These are phyloP conservation scores for Pseudoturritis turrita DNA, from an alignment of 345 rosid genomes.

Conservation along the genomic window DNA sequence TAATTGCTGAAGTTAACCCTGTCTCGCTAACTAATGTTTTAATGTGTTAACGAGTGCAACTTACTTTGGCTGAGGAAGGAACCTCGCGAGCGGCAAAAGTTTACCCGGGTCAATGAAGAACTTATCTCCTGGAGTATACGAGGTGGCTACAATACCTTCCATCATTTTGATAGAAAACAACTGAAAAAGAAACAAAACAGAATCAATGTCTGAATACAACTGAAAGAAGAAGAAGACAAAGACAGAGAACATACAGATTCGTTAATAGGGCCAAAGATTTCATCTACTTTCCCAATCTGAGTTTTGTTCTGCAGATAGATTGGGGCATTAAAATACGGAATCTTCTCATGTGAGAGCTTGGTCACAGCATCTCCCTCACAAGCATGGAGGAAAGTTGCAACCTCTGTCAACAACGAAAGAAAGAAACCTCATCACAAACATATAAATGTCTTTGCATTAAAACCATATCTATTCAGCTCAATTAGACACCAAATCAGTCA, in stretches of 20 bases:
- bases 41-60: constrained; percentile 21
- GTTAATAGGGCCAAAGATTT: constrained; percentile 93
- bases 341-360: constrained; percentile 71
- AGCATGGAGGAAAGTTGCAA: constrained; percentile 73
- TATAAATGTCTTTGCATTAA: constrained; percentile 12
- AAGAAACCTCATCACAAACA: constrained; percentile 37
- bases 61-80: constrained; percentile 92
- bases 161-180: constrained; percentile 83
- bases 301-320: constrained; percentile 84
- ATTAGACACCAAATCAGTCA: not conserved
- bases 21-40: not conserved
- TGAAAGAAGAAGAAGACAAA: not conserved
- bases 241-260: constrained; percentile 60
- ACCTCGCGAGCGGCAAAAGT: constrained; percentile 82
- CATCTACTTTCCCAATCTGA: constrained; percentile 93
- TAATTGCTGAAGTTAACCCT: not conserved
- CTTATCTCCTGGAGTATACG: constrained; percentile 68
- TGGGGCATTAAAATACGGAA: constrained; percentile 81
- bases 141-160: constrained; percentile 93
- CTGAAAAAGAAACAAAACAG: constrained; percentile 39
- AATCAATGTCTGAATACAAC: not conserved
- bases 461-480: not conserved
- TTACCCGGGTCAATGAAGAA: constrained; percentile 76
- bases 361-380: constrained; percentile 98
- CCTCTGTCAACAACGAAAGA: constrained; percentile 57